Evolutionary conservation across 805 yeast species (phyloP).

Genomic region (Lipomyces japonicus): DNA sequence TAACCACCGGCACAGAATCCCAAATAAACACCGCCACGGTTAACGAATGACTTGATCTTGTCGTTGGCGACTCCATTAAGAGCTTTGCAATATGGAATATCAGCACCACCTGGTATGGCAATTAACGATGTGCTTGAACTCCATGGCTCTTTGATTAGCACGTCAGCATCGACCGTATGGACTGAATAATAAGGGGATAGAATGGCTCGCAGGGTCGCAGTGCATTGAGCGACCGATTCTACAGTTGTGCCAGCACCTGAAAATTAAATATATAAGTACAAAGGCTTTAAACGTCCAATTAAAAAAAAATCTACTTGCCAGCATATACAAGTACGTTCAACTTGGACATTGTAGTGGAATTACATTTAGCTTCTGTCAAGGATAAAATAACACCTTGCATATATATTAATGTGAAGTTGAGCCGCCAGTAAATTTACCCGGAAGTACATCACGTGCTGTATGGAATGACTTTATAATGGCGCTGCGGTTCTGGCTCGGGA

Average conservation of each 20-base stretch:
- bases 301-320: slow-evolving; percentile 36
- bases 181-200: slow-evolving; percentile 90
- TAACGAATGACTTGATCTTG: slow-evolving; percentile 59
- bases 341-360: no score
- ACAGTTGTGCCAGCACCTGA: slow-evolving; percentile 77
- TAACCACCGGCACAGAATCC: slow-evolving; percentile 98
- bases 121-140: slow-evolving; percentile 67
- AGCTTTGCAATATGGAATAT: slow-evolving; percentile 72
- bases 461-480: no score
- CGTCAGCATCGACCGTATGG: slow-evolving; percentile 57
- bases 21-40: slow-evolving; percentile 73
- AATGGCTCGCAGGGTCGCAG: slow-evolving; percentile 67
- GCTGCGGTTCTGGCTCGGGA: no score
- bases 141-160: slow-evolving; percentile 85
- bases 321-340: slow-evolving; percentile 77
- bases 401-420: no score
- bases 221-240: slow-evolving; percentile 78
- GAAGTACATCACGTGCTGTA: no score
- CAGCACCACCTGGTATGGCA: slow-evolving; percentile 97
- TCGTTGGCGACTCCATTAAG: slow-evolving; percentile 68
- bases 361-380: no score
- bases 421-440: no score
- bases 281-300: neutral
- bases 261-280: neutral
- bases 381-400: no score